A percentile compares a stretch with the other conserved stretches of the same genome.
Conservation (phyloP, 345 rosid species). For the Reutealis trisperma region DNA sequence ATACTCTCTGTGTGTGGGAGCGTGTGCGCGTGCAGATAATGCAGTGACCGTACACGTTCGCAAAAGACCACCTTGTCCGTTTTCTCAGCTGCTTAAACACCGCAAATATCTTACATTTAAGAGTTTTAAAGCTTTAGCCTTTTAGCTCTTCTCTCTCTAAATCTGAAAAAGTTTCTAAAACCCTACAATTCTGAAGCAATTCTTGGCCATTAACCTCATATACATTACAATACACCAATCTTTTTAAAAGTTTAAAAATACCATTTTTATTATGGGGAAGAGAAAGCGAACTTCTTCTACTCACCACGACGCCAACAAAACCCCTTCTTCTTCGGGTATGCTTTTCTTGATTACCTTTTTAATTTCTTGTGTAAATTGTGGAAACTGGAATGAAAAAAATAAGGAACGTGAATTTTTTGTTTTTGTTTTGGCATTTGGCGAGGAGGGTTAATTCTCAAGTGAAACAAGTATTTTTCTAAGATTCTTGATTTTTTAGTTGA, state of each 20-base stretch:
- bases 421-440: not conserved
- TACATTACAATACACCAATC: not conserved
- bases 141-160: too few relatives aligned
- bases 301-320: slow-evolving; percentile 12
- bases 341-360: slow-evolving; percentile 3
- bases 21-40: too few relatives aligned
- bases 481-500: not conserved
- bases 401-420: not conserved
- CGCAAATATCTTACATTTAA: not conserved
- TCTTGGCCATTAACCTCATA: slow-evolving; percentile 16
- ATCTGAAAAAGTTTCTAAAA: not conserved
- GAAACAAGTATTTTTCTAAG: not conserved
- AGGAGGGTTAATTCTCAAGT: not conserved
- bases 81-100: not conserved
- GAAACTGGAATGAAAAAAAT: not conserved
- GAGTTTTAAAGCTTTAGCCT: too few relatives aligned
- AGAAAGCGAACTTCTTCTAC: slow-evolving; percentile 34
- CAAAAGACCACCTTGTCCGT: not conserved
- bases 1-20: too few relatives aligned
- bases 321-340: slow-evolving; percentile 46
- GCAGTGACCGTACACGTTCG: too few relatives aligned
- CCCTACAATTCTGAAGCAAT: not conserved
- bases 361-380: slow-evolving; percentile 6
- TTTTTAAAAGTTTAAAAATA: too few relatives aligned
- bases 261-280: slow-evolving; percentile 40